Evolutionary conservation across 202 grass and related monocot species (phyloP).

Genomic region (Saccharum hybrid): DNA sequence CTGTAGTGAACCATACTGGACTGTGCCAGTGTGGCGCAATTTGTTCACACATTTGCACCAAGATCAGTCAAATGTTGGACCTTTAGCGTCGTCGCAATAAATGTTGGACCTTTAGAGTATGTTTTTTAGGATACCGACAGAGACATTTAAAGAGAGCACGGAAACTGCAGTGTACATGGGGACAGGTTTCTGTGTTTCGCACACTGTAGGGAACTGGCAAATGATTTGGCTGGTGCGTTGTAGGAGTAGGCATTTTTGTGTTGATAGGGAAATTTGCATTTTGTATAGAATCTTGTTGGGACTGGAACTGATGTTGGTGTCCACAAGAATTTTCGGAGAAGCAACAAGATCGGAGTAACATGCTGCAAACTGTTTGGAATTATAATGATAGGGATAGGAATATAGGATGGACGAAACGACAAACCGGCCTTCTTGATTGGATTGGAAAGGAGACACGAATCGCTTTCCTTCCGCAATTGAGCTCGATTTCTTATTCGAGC

Average conservation of each 20-base stretch:
- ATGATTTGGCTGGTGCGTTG: not conserved
- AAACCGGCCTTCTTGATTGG: not conserved
- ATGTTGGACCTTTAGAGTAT: slow-evolving; percentile 20
- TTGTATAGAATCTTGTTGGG: not conserved
- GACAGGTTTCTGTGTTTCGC: slow-evolving; percentile 49
- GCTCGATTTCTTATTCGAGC: not conserved
- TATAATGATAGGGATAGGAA: not conserved
- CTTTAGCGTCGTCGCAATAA: not conserved
- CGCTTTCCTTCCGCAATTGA: not conserved
- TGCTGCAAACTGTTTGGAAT: not conserved
- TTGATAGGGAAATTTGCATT: slow-evolving; percentile 16
- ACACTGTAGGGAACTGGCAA: slow-evolving; percentile 15
- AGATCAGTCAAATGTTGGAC: slow-evolving; percentile 22
- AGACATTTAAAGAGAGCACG: slow-evolving; percentile 1
- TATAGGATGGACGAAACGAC: not conserved
- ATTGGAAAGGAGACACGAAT: not conserved
- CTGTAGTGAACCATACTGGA: not conserved
- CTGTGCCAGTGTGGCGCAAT: not conserved
- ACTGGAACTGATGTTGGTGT: not conserved
- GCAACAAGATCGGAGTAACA: not conserved
- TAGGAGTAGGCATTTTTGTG: slow-evolving; percentile 8
- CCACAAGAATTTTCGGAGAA: not conserved
- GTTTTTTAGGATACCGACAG: slow-evolving; percentile 15
- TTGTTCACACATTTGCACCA: slow-evolving; percentile 38
- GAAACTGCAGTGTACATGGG: slow-evolving; percentile 8